Evolutionary conservation across 2,329 filamentous ascomycete species (phyloP).

Genomic region (Daldinia eschscholtzii): DNA sequence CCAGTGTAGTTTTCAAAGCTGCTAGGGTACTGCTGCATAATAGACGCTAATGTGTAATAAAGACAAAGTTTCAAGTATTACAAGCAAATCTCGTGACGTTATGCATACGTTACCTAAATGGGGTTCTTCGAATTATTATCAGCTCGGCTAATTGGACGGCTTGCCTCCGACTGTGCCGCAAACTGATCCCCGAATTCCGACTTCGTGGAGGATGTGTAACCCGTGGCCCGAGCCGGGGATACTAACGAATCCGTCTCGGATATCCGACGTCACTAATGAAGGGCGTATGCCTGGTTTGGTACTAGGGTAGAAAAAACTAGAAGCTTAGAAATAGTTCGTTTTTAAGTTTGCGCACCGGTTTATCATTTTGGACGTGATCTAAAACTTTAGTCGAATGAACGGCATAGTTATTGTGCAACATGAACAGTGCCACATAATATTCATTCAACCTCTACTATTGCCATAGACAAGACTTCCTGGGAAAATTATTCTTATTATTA

Average conservation of each 20-base stretch:
- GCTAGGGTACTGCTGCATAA: not conserved
- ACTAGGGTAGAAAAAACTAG: not conserved
- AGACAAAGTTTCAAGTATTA: not conserved
- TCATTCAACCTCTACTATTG: not conserved
- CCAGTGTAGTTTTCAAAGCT: not conserved
- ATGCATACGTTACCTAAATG: not conserved
- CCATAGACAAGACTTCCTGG: not conserved
- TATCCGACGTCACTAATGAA: not conserved
- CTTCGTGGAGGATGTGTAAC: not conserved
- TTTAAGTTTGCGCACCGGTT: not conserved
- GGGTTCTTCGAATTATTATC: not conserved
- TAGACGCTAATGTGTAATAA: not conserved
- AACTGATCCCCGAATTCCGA: constrained; percentile 8
- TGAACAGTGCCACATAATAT: not conserved
- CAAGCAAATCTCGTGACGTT: not conserved
- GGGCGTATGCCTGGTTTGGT: not conserved
- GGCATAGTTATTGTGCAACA: not conserved
- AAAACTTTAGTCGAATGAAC: not conserved
- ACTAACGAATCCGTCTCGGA: not conserved
- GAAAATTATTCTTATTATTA: constrained; percentile 1
- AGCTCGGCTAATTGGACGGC: not conserved
- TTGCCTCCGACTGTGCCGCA: constrained; percentile 11
- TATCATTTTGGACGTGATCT: not conserved
- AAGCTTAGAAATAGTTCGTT: not conserved
- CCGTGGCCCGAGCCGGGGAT: not conserved